Percentiles rank a stretch among this genome's conserved stretches.
These are phyloP conservation scores for Amaranthus hypochondriacus DNA, from an alignment of 148 eudicot species.

Conservation along the genomic window DNA sequence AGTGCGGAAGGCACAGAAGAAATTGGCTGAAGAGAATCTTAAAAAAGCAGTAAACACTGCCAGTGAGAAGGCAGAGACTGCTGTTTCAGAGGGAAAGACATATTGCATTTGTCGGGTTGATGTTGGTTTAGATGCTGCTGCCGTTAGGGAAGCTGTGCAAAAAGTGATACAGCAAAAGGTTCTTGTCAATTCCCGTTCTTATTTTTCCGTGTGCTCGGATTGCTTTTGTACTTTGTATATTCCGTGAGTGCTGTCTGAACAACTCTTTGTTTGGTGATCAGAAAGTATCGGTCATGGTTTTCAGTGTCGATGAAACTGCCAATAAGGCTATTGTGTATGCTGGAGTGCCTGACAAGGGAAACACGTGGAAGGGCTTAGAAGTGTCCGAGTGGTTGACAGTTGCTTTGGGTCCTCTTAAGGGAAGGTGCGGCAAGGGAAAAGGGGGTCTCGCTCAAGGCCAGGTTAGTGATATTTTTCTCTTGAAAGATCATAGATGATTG, in stretches of 20 bases:
- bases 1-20: constrained; percentile 69
- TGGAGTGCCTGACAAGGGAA: constrained; percentile 75
- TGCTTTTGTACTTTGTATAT: not conserved
- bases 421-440: constrained; percentile 84
- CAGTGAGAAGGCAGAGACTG: constrained; percentile 62
- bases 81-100: constrained; percentile 63
- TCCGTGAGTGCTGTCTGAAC: not conserved
- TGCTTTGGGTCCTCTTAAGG: constrained; percentile 61
- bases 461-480: constrained; percentile 40
- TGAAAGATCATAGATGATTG: not conserved
- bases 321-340: constrained; percentile 89
- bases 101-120: constrained; percentile 64
- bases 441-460: constrained; percentile 89
- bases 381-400: constrained; percentile 73
- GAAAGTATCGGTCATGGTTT: constrained; percentile 77
- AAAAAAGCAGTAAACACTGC: constrained; percentile 64
- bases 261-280: constrained; percentile 24
- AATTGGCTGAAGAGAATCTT: constrained; percentile 68
- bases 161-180: constrained; percentile 86
- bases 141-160: constrained; percentile 78
- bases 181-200: constrained; percentile 2
- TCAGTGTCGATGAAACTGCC: constrained; percentile 65
- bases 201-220: not conserved
- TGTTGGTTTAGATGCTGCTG: constrained; percentile 77
- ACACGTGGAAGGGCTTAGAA: constrained; percentile 64